Evolutionary conservation across 2,329 filamentous ascomycete genomes (phyloP), one percentile per base, ranked within the genome.

Genomic region (Diplodia mutila): DNA sequence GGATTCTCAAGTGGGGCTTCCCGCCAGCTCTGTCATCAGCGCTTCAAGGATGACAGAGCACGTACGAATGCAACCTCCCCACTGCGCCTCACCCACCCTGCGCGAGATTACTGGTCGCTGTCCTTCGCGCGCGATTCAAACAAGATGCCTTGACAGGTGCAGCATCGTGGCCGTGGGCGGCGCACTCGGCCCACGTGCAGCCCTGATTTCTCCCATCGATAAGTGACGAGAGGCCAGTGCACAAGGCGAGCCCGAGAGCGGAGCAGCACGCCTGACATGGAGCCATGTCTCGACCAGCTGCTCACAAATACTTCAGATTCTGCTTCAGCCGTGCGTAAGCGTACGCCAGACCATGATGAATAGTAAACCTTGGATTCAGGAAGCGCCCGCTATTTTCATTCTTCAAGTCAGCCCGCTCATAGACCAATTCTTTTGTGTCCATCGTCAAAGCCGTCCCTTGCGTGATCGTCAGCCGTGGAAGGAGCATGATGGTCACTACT

Each of bases 241-340:
- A 32, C 55, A n/a, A 34, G 37, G 27, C 25, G 46, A 63, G 42
- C 46, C 59, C 59, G 59, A 63, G 46, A 63, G 59, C 59, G 59
- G 59, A 63, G 59, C 57, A 48, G 57, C 59, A 18, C 59, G 59
- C 59, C 59, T 63, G 59, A 63, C 59, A 51, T 63, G 42, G 59
- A 63, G 59, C 34, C 29, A 63, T 48, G 46, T 63, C 46, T 63
- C 29, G 59, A 51, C 42, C 59, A 37, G 27, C 11, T 63, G 59
- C 59, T 63, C 59, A 63, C 59, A 63, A 63, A 49, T 63, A 51
- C 59, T 37, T 49, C 23, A 27, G n/a, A 25, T 21, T 37, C n/a
- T 49, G 16, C 57, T 11, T 51, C 46, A 37, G 27, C 29, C 59
- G 29, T 23, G 9, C 34, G 18, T 11, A 37, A 37, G 27, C 59